Conservation (phyloP, 1,284 basidiomycete genomes). For the Pterula multifida region DNA sequence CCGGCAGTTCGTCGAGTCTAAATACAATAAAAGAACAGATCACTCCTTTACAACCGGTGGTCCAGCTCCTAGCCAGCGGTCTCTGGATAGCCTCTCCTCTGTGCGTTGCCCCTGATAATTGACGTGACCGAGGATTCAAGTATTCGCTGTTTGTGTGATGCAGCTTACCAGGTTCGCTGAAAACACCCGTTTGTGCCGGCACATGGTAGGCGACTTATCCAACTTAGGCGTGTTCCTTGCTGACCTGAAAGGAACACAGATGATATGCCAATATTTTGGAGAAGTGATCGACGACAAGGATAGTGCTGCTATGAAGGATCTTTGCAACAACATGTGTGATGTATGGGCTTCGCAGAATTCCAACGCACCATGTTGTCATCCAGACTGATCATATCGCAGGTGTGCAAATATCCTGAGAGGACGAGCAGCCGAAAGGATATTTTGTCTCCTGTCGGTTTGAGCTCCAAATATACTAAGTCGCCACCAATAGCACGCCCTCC, state of each 20-base stretch:
- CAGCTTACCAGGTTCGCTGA: conserved; percentile 65
- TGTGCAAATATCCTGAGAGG: conserved; percentile 68
- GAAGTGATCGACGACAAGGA: conserved; percentile 52
- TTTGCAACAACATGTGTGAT: conserved; percentile 79
- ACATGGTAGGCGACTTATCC: conserved; percentile 40
- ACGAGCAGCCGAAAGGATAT: conserved; percentile 32
- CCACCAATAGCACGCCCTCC: too few species aligned
- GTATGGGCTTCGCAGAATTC: too few species aligned
- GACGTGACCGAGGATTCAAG: too few species aligned
- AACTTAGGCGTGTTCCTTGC: neutral
- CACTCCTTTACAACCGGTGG: conserved; percentile 30
- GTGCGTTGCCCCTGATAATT: conserved; percentile 33
- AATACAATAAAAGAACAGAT: conserved; percentile 30
- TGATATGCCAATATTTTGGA: conserved; percentile 77
- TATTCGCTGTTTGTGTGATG: too few species aligned
- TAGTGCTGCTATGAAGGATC: conserved; percentile 30
- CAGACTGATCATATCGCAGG: too few species aligned
- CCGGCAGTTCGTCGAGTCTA: conserved; percentile 37
- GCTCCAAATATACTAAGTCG: neutral
- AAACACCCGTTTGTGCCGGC: conserved; percentile 50
- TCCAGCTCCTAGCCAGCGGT: conserved; percentile 53
- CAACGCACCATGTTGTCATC: too few species aligned
- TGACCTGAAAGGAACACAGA: conserved; percentile 27
- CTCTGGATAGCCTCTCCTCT: conserved; percentile 50
- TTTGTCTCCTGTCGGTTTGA: conserved; percentile 27